Conservation (phyloP, 2,329 filamentous ascomycete genomes). For the Sarocladiaceae sp. region DNA sequence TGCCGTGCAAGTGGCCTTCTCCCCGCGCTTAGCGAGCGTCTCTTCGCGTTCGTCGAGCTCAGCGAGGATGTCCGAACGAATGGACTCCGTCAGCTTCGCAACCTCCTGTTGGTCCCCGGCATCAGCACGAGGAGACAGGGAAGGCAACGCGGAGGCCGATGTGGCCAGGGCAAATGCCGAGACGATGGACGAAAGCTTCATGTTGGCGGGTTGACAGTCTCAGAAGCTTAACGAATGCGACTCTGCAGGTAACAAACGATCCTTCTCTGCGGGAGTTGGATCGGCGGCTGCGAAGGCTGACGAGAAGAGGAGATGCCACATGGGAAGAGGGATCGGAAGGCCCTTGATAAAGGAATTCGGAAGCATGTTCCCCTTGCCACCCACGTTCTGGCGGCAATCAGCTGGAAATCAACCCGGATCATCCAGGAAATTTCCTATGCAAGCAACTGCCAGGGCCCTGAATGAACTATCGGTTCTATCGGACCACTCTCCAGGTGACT, state of each 20-base stretch:
- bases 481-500: neutral
- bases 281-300: neutral
- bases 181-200: slow-evolving; percentile 3
- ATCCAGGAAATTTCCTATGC: neutral
- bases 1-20: slow-evolving; percentile 18
- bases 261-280: neutral
- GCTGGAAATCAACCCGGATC: neutral
- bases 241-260: neutral
- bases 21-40: slow-evolving; percentile 16
- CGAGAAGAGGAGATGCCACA: slow-evolving; percentile 1
- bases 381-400: neutral
- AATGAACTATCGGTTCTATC: neutral
- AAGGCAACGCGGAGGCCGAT: neutral
- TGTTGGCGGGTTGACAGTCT: neutral
- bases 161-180: neutral
- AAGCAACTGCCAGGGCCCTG: neutral
- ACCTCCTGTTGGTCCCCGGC: slow-evolving; percentile 13
- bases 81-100: slow-evolving; percentile 15
- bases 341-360: slow-evolving; percentile 1
- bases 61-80: slow-evolving; percentile 16
- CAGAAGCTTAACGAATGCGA: neutral
- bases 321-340: slow-evolving; percentile 1
- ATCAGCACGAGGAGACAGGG: neutral
- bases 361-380: neutral
- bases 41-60: slow-evolving; percentile 15